Base-by-base conservation (phyloP, 1,139 yeast species). In the Hemisphaericaspora xylofermentans region DNA sequence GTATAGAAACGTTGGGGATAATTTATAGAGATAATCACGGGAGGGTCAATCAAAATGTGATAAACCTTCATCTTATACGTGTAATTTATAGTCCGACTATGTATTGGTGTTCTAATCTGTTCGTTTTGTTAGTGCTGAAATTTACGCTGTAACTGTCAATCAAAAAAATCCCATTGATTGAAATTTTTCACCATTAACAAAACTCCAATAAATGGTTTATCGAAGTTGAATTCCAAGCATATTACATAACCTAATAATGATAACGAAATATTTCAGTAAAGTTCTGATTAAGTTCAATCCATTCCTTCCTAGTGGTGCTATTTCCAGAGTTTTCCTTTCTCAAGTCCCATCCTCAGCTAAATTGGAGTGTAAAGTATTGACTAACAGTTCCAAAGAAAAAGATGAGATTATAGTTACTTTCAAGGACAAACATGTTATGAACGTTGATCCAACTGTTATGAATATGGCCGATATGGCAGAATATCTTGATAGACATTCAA, bases 241-340 rank as follows among this genome's bases (percentile, higher is more conserved):
- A n/a, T n/a, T n/a, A n/a, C n/a, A n/a, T n/a, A n/a, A n/a, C n/a
- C n/a, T 28, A 17, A 39, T 21, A 32, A 88, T 88, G 96, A 84
- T 88, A 54, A 88, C 96, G 37, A 87, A 87, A 64, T 88, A 84
- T 66, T 86, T 88, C 64, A 71, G 88, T 30, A 82, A 81, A 53
- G 88, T 88, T n/a, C 68, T 72, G 35, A 88, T 88, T 38, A 82
- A 74, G 58, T 88, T 88, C 70, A 81, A 86, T 58, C 96, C 97
- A 1, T 76, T 87, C 47, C 77, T 82, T 0, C 63, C 73, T 30
- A 87, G 85, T 58, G 95, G 93, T 32, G 85, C 83, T 61, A 73
- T 88, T 6, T 91, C 95, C 2, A 79, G 98, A 53, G 68, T 87
- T 15, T 84, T 91, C 55, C 76, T 91, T 40, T 77, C 95, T 14